These are phyloP conservation scores for Vitis vinifera DNA, from an alignment of 164 flowering plant genomes.

Conservation along the genomic window ASM3070453v1 NC_081820.1:24442501-24443000, in stretches of 20 bases:
- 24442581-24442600: too few relatives aligned
- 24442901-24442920: background rate
- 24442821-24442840: slow-evolving; percentile 74
- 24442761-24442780: slow-evolving; percentile 74
- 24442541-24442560: too few relatives aligned
- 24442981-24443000: too few relatives aligned
- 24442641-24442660: slow-evolving; percentile 68
- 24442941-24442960: too few relatives aligned
- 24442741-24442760: slow-evolving; percentile 75
- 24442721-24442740: slow-evolving; percentile 78
- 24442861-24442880: slow-evolving; percentile 90
- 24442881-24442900: slow-evolving; percentile 92
- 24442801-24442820: slow-evolving; percentile 70
- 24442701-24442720: slow-evolving; percentile 63
- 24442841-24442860: slow-evolving; percentile 68
- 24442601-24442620: background rate
- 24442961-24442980: too few relatives aligned
- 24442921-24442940: background rate
- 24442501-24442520: too few relatives aligned
- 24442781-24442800: slow-evolving; percentile 73
- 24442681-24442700: slow-evolving; percentile 78
- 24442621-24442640: slow-evolving; percentile 76
- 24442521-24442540: too few relatives aligned
- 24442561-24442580: too few relatives aligned
- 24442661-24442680: slow-evolving; percentile 65